Conservation (phyloP, 106 monocot species). For the Acanthochlamys bracteata region DNA sequence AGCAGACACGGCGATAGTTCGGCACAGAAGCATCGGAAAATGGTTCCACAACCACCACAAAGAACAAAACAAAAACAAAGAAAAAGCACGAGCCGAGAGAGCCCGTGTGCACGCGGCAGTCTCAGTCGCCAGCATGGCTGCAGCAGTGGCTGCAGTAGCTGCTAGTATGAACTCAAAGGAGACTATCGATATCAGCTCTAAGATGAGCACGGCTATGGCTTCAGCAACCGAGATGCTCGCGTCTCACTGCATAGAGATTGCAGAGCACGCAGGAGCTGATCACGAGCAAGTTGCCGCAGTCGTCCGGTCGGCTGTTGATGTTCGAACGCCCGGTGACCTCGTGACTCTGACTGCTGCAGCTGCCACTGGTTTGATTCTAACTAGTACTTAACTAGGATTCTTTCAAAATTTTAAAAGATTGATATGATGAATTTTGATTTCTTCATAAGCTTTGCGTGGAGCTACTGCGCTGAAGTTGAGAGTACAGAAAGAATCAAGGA, state of each 20-base stretch:
- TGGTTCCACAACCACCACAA: constrained; percentile 40
- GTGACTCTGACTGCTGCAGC: constrained; percentile 92
- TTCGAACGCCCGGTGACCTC: constrained; percentile 55
- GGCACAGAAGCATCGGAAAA: constrained; percentile 11
- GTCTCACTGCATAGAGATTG: constrained; percentile 76
- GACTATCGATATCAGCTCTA: constrained; percentile 10
- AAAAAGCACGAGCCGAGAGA: constrained; percentile 48
- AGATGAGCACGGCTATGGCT: constrained; percentile 46
- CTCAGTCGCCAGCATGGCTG: constrained; percentile 68
- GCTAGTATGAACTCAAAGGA: constrained; percentile 20
- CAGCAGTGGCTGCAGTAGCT: constrained; percentile 56
- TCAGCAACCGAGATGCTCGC: constrained; percentile 77
- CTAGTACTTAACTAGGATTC: not conserved
- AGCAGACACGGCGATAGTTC: not conserved
- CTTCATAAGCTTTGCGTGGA: constrained; percentile 51
- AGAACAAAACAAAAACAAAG: constrained; percentile 32
- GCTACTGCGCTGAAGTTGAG: constrained; percentile 65
- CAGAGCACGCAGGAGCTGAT: constrained; percentile 50
- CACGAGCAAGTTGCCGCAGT: constrained; percentile 34
- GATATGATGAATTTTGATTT: not conserved
- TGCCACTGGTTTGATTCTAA: constrained; percentile 50
- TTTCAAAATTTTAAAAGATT: not conserved
- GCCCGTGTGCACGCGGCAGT: constrained; percentile 68
- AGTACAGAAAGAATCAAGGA: constrained; percentile 41
- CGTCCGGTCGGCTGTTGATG: constrained; percentile 56